Base-by-base conservation (phyloP, 2,329 filamentous ascomycete genomes). In the Teratosphaeria viscida region DNA sequence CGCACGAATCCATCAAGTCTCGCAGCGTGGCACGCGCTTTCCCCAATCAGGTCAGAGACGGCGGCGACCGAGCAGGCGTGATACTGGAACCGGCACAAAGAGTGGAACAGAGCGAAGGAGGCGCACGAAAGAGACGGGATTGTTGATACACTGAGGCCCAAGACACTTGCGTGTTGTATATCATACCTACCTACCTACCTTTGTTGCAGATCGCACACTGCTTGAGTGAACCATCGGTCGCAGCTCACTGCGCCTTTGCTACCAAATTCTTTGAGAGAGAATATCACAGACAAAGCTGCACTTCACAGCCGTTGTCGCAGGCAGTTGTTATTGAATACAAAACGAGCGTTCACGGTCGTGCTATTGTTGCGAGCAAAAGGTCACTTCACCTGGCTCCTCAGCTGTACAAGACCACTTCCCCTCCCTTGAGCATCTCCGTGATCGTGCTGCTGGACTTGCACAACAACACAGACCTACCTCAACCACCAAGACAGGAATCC, bases 301-400 rank as follows among this genome's bases (percentile, higher is more conserved):
- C 54, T 49, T 39, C 47, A 35, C 61, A 57, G 57, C 55, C 59
- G 59, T 66, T 67, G 66, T 68, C 62, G 56, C 66, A 68, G 64
- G 65, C 64, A 68, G 64, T 65, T 64, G 62, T 63, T 66, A 65
- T 68, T 67, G 57, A 69, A 69, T 67, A 66, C 62, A 67, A 68
- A 64, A 61, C 63, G 62, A 58, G 59, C 61, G 59, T 64, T 64
- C 64, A 57, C 55, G 65, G 65, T 68, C 61, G 66, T 67, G 66
- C 62, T 64, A 60, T 58, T 61, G 59, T 65, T 65, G 61, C 63
- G 60, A 66, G 63, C 58, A 59, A 60, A 61, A 54, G 19, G 27
- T 47, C 39, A 60, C 56, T 27, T 37, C 34, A 61, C 62, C 63
- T 65, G 58, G 54, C 63, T 66, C 60, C 63, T 65, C 64, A 62